Base-by-base conservation (phyloP, 2,329 filamentous ascomycete species). In the Passalora sequoiae region DNA sequence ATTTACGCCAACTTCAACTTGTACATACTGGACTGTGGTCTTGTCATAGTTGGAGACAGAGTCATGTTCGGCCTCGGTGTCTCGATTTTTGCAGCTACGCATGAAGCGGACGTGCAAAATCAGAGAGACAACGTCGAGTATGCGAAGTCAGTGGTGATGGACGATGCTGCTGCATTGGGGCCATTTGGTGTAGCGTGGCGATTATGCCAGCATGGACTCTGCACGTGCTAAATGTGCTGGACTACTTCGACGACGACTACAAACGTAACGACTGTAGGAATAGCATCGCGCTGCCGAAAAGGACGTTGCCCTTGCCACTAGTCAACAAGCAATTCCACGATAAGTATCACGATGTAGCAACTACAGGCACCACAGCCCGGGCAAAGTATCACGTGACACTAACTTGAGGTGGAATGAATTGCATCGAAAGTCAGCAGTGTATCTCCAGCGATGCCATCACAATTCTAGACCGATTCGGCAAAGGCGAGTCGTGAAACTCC, bases 1-100 rank as follows among this genome's bases (percentile, higher is more conserved):
- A 82, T 82, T 57, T 86, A 83, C 54, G 70, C 78, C 32, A 81
- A 80, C 53, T 79, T 78, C 60, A 75, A 75, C 36, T 47, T 72
- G 4, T 72, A 71, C 0, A 71, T 78, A 20, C 59, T 77, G 7
- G 74, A 78, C 52, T 76, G 70, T 22, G 69, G 68, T 3, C 58
- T 76, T 0, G 70, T 78, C 3, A 73, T 66, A 0, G 75, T 78
- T 22, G 75, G 75, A 1, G 67, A 75, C 15, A 58, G 72, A 1
- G 69, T 72, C 6, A 70, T 77, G 61, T 66, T 77, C 31, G 75
- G 75, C 0, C 74, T 74, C 0, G 71, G 74, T 40, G 72, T 77
- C 2, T 66, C 60, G 39, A 73, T 78, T 15, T 74, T 73, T 33
- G 67, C 72, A 0, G 75, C 74, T 0, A 75, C 71, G 13, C 75